phyloP scores from a whole-genome alignment of 2,329 filamentous ascomycete species.

The Epichloe amarillans region DNA sequence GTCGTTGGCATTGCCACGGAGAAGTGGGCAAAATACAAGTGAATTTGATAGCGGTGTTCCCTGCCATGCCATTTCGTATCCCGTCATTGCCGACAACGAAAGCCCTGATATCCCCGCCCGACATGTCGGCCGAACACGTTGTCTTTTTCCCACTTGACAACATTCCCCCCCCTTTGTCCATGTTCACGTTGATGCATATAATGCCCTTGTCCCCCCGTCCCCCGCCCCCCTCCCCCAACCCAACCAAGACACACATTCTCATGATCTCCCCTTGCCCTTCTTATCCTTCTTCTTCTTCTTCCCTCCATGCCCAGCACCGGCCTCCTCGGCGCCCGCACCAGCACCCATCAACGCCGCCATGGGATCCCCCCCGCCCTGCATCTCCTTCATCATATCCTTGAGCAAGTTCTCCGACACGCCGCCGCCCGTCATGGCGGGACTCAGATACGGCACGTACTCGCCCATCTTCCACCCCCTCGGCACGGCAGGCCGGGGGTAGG shows the following conservation, averaged over 20 bases:
- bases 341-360: conserved; percentile 30
- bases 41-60: too few relatives aligned
- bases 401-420: conserved; percentile 90
- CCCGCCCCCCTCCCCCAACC: too few relatives aligned
- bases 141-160: too few relatives aligned
- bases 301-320: too few relatives aligned
- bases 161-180: too few relatives aligned
- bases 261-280: conserved; percentile 30
- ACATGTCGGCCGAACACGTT: too few relatives aligned
- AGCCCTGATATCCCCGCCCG: too few relatives aligned
- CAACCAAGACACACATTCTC: not conserved
- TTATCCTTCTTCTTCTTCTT: conserved; percentile 35
- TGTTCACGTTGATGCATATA: not conserved
- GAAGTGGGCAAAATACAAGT: too few relatives aligned
- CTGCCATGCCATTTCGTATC: too few relatives aligned
- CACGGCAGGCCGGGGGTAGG: conserved; percentile 60
- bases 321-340: conserved; percentile 14
- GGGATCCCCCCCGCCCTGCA: conserved; percentile 43
- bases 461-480: conserved; percentile 88
- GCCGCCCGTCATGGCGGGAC: conserved; percentile 78
- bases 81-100: too few relatives aligned
- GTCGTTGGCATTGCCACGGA: too few relatives aligned
- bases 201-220: too few relatives aligned
- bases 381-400: conserved; percentile 94
- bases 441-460: conserved; percentile 72